phyloP scores from a whole-genome alignment of 1,284 basidiomycete genomes.

The Meira miltonrushii region DNA sequence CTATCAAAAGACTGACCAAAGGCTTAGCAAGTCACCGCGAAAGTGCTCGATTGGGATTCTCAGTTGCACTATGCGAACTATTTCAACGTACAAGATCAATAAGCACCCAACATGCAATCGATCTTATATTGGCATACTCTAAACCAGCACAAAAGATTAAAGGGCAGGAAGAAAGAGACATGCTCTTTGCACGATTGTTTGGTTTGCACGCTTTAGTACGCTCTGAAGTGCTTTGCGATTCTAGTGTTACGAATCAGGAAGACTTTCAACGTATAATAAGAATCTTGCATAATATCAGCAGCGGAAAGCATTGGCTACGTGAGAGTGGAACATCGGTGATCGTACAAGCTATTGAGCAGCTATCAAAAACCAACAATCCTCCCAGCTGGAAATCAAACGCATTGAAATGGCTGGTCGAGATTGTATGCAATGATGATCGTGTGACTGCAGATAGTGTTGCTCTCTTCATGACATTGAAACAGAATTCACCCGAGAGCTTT shows the following conservation, averaged over 20 bases:
- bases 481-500: background rate
- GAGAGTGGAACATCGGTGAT: conserved; percentile 88
- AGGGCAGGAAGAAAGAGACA: conserved; percentile 85
- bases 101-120: conserved; percentile 57
- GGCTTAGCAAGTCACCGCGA: conserved; percentile 87
- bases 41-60: conserved; percentile 86
- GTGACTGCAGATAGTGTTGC: conserved; percentile 89
- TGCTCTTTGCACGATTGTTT: conserved; percentile 86
- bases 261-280: conserved; percentile 65
- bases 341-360: conserved; percentile 52
- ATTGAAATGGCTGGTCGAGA: conserved; percentile 24
- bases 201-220: conserved; percentile 62
- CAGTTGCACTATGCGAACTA: conserved; percentile 90
- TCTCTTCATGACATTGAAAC: conserved; percentile 63
- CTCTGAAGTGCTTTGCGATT: conserved; percentile 62
- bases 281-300: conserved; percentile 67
- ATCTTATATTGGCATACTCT: conserved; percentile 39
- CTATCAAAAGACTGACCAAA: conserved; percentile 50
- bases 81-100: conserved; percentile 59
- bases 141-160: conserved; percentile 57
- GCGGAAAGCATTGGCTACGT: conserved; percentile 81
- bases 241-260: conserved; percentile 59
- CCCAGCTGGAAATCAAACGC: conserved; percentile 17
- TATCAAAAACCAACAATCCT: conserved; percentile 3
- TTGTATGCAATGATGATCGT: conserved; percentile 49